Percentiles rank a stretch among this genome's conserved stretches.
These are phyloP conservation scores for Penicillium aurantiogriseum DNA, from an alignment of 2,329 filamentous ascomycete species.

Conservation along the genomic window DNA sequence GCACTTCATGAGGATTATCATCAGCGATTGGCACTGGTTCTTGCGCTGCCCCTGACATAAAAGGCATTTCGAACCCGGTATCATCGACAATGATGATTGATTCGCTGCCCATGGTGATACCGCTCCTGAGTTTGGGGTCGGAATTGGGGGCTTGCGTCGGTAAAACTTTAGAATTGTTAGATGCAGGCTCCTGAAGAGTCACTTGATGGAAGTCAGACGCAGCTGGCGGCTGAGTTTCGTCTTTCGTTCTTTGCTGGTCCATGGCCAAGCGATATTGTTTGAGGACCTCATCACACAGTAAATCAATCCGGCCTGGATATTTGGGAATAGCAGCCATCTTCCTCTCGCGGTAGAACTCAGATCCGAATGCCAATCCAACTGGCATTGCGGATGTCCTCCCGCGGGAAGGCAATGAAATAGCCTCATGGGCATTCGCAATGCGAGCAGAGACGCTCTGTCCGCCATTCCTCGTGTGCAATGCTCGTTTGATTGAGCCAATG, in stretches of 20 bases:
- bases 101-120: constrained; percentile 76
- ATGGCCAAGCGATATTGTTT: constrained; percentile 78
- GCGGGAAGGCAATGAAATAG: constrained; percentile 29
- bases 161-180: neutral
- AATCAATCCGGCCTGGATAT: constrained; percentile 68
- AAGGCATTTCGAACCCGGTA: constrained; percentile 45
- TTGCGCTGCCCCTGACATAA: constrained; percentile 41
- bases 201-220: constrained; percentile 8
- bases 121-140: constrained; percentile 45
- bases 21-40: constrained; percentile 3
- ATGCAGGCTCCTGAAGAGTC: constrained; percentile 3
- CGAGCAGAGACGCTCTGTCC: constrained; percentile 34
- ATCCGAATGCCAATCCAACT: constrained; percentile 46
- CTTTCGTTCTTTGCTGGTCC: constrained; percentile 26
- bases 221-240: constrained; percentile 4
- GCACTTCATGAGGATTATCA: neutral
- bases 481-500: constrained; percentile 80
- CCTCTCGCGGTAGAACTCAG: constrained; percentile 45
- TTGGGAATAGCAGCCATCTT: constrained; percentile 36
- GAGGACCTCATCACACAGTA: constrained; percentile 73
- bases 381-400: constrained; percentile 45
- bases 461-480: constrained; percentile 62
- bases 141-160: constrained; percentile 19
- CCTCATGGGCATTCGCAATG: constrained; percentile 34
- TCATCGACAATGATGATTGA: constrained; percentile 85